Evolutionary conservation across 73 alveolate species (phyloP).

Genomic region (Breviolum minutum): DNA sequence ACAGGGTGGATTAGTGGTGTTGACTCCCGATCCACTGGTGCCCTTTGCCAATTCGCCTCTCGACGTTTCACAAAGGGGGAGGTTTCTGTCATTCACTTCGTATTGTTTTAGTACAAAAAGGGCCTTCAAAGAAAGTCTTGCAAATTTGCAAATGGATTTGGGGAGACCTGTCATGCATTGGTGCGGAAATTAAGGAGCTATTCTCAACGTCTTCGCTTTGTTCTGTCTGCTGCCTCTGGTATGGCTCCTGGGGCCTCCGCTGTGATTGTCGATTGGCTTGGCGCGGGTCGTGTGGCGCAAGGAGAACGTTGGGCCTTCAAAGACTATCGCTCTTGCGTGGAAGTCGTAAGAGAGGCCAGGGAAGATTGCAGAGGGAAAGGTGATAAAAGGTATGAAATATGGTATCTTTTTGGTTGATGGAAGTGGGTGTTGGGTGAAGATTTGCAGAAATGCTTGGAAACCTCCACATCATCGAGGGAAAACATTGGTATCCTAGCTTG

Average conservation of each 20-base stretch:
- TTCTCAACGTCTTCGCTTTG: slow-evolving; percentile 19
- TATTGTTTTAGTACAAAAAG: not conserved
- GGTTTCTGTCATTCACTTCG: not conserved
- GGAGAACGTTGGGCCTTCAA: slow-evolving; percentile 88
- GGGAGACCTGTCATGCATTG: not conserved
- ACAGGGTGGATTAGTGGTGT: slow-evolving; percentile 40
- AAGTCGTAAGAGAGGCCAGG: not conserved
- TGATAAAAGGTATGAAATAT: not conserved
- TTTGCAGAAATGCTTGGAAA: no score
- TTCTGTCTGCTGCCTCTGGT: not conserved
- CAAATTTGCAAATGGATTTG: not conserved
- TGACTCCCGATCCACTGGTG: slow-evolving; percentile 76
- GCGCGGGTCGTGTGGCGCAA: slow-evolving; percentile 49
- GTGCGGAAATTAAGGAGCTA: slow-evolving; percentile 29
- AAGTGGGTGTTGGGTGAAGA: not conserved
- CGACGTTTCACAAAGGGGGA: not conserved
- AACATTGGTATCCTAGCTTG: not conserved
- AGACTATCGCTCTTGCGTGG: slow-evolving; percentile 31
- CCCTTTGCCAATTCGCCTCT: slow-evolving; percentile 56
- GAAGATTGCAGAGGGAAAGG: not conserved
- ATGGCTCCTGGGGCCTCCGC: not conserved
- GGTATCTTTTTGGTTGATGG: not conserved
- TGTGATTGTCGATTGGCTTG: slow-evolving; percentile 73
- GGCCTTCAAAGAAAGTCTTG: not conserved
- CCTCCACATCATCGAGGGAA: no score